phyloP scores from a whole-genome alignment of 345 rosid species.

The Melaleuca quinquenervia region DNA sequence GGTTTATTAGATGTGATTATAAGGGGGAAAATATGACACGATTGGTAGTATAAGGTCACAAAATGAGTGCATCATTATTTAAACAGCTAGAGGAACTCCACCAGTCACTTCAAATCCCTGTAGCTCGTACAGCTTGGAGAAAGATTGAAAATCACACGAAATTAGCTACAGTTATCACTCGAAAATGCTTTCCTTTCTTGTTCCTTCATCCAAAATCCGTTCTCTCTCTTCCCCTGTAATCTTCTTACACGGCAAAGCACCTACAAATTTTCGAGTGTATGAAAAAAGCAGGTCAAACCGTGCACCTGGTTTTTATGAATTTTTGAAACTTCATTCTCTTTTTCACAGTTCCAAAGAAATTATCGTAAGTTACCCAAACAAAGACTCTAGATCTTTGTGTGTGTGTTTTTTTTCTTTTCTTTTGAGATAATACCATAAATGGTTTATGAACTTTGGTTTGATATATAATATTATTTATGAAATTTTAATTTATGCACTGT shows the following conservation, averaged over 20 bases:
- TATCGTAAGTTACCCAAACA: neutral
- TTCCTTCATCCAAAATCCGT: neutral
- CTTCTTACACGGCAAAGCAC: neutral
- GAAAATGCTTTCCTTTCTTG: neutral
- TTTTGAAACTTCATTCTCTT: neutral
- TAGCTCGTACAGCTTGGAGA: neutral
- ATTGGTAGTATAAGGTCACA: no score
- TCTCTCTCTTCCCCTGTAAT: neutral
- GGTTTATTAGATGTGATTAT: no score
- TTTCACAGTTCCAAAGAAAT: neutral
- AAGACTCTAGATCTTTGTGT: neutral
- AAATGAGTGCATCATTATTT: no score
- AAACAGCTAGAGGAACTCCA: neutral
- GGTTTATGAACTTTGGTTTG: no score
- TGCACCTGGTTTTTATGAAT: neutral
- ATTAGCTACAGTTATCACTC: neutral
- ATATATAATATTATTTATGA: no score
- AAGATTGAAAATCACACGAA: neutral
- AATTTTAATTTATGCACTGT: no score
- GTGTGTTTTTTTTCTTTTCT: no score
- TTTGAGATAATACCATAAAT: no score
- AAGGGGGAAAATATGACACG: no score
- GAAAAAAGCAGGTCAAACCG: neutral
- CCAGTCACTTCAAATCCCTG: neutral
- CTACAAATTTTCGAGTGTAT: neutral